phyloP scores from a whole-genome alignment of 2,329 filamentous ascomycete genomes.

The Mycosphaerella sp. region DNA sequence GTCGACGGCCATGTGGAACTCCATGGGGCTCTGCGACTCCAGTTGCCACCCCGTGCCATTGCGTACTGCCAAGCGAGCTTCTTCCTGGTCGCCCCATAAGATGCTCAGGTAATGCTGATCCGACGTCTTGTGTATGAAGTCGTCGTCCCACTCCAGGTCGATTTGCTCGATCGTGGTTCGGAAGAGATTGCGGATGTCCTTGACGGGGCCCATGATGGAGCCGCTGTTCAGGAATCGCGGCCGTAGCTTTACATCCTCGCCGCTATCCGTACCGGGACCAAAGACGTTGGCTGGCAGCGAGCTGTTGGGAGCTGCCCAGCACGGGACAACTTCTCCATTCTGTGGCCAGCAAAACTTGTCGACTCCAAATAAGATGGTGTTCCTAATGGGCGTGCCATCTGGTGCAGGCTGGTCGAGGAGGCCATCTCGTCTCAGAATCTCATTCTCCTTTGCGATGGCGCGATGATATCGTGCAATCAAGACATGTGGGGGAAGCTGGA shows the following conservation, averaged over 20 bases:
- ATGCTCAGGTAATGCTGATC: slow-evolving; percentile 20
- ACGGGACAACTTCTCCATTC: slow-evolving; percentile 12
- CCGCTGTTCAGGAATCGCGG: slow-evolving; percentile 19
- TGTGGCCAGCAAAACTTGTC: slow-evolving; percentile 29
- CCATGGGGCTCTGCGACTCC: slow-evolving; percentile 2
- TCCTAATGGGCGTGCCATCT: slow-evolving; percentile 7
- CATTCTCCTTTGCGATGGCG: slow-evolving; percentile 49
- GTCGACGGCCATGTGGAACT: slow-evolving; percentile 17
- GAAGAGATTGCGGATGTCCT: slow-evolving; percentile 15
- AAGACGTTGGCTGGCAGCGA: slow-evolving; percentile 10
- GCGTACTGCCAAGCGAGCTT: slow-evolving; percentile 5
- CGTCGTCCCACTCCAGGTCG: slow-evolving; percentile 7
- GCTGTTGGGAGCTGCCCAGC: slow-evolving; percentile 2
- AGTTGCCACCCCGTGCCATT: slow-evolving; percentile 3
- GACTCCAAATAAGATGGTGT: slow-evolving; percentile 26
- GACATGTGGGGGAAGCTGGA: slow-evolving; percentile 58
- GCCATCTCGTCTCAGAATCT: slow-evolving; percentile 27
- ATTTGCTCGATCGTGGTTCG: slow-evolving; percentile 5
- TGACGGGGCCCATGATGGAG: slow-evolving; percentile 16
- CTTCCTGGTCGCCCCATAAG: slow-evolving; percentile 19
- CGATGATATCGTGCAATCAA: slow-evolving; percentile 57
- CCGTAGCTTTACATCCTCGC: not conserved
- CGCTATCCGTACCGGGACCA: slow-evolving; percentile 7
- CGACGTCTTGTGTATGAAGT: slow-evolving; percentile 10
- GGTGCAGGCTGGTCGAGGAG: slow-evolving; percentile 2